Evolutionary conservation across 2,329 filamentous ascomycete species (phyloP), one percentile per base, ranked within the genome.

Genomic region (Hymenoscyphus scutula): DNA sequence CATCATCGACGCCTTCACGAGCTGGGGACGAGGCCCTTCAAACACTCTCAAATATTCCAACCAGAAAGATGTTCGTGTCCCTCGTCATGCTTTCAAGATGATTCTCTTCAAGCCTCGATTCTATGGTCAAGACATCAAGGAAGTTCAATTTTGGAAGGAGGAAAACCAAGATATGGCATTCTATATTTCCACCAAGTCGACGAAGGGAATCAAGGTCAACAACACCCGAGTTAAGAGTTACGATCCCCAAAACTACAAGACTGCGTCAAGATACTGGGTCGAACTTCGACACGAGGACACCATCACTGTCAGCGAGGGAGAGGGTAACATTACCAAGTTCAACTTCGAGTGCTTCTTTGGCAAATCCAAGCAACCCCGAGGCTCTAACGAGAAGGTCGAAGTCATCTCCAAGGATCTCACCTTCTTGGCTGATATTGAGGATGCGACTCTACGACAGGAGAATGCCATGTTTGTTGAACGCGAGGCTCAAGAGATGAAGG

Each of bases 61-160:
- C 56, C 77, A 75, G 32, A 77, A 78, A 27, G 91, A 97, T 67
- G 82, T 80, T 1, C 88, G 87, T 17, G 85, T 98, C 38, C 91
- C 93, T 1, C 94, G 94, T 72, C 88, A 88, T 66, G 92, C 91
- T 0, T 86, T 97, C 69, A 89, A 90, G 70, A 79, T 97, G 41
- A 80, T 91, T 37, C 84, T 95, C 32, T 92, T 89, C 82, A 87
- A 84, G 61, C 82, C 87, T 0, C 84, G 84, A 11, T 88, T 88
- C 62, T 88, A 91, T 62, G 82, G 82, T 58, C 80, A 82, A 62
- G 87, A 81, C 78, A 80, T 78, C 10, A 68, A 53, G 17, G 53
- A 45, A 7, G 45, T 41, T 59, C 55, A 67, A 15, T 41, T 63
- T 17, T 68, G 64, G 62, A 62, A 56, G 27, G 63, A 66, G 13